A percentile compares a stretch with the other conserved stretches of the same genome.
Evolutionary conservation across 75 land plant species (phyloP).

Genomic region (Ceratopteris richardii): DNA sequence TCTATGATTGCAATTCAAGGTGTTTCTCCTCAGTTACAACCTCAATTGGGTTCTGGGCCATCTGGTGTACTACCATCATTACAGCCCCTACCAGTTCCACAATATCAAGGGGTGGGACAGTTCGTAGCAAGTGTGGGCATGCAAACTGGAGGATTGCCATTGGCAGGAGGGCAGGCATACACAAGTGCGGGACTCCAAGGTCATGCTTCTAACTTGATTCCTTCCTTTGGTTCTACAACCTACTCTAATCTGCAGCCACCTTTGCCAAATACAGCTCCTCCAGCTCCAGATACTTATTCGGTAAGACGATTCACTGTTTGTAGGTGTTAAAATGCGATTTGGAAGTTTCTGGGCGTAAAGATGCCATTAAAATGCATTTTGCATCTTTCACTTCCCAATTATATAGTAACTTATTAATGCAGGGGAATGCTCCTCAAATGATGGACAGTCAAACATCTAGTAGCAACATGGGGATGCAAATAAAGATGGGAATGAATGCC

Average conservation of each 20-base stretch:
- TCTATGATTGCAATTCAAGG: conserved; percentile 10
- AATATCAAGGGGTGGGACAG: conserved; percentile 1
- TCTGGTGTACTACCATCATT: conserved; percentile 14
- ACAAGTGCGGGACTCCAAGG: conserved; percentile 9
- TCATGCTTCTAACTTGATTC: background rate
- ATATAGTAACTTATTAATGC: conserved; percentile 12
- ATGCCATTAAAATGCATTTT: background rate
- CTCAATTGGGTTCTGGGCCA: conserved; percentile 17
- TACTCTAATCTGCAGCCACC: background rate
- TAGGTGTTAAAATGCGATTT: background rate
- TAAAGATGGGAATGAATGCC: conserved; percentile 15
- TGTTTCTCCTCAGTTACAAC: conserved; percentile 15
- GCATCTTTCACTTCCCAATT: background rate
- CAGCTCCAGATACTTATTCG: background rate
- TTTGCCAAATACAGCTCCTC: background rate
- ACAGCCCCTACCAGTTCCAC: conserved; percentile 9
- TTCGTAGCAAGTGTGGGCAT: conserved; percentile 2
- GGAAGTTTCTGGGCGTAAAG: background rate
- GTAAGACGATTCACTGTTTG: background rate
- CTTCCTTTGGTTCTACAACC: conserved; percentile 8
- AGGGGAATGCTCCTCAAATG: no score
- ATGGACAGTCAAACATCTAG: conserved; percentile 23
- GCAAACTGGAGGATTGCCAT: conserved; percentile 14
- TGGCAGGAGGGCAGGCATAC: conserved; percentile 13
- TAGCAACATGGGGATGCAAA: conserved; percentile 12